Base-by-base conservation (phyloP, 306 rosid genomes). In the Fragaria nilgerrensis region DNA sequence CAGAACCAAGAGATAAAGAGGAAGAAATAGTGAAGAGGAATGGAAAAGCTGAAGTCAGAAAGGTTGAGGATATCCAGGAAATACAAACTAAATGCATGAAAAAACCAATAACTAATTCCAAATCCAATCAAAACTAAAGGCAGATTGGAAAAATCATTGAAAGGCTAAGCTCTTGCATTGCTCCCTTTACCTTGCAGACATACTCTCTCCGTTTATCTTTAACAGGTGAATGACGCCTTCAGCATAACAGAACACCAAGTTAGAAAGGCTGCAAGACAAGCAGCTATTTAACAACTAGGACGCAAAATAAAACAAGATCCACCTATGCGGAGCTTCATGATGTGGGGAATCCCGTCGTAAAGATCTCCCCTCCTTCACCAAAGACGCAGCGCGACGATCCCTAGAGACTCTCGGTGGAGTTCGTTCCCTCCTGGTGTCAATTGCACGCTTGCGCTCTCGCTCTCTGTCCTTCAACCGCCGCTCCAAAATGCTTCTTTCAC, bases 141-240 rank as follows among this genome's bases (percentile, higher is more conserved):
- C 75, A 83, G 84, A 83, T 70, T 84, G 79, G 82, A 70, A 63
- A 77, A 68, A 89, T 79, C 84, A 88, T 82, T 86, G 77, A 86
- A 81, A 75, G 83, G 82, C 86, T 70, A 84, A 87, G 79, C 86
- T 86, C 84, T 84, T 76, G 85, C 63, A 47, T n/a, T 39, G 77
- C 80, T 88, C 77, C 78, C 80, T 86, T 95, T 94, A 95, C 99
- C 99, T 95, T 95, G 98, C 98, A 92, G 93, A 89, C 89, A 95
- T 92, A 95, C 73, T 92, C 99, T 88, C 99, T 95, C 88, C 98
- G 84, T 88, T 92, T 95, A 84, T 95, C 99, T 91, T 89, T 92
- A 90, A 91, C 91, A 74, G 98, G 98, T 90, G 99, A 91, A 82
- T 85, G 99, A 84, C 86, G 97, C 99, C 99, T 95, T 95, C 99